Evolutionary conservation across 331 rosid species (phyloP), one percentile per base, ranked within the genome.

Genomic region (Erythrophleum ivorense): DNA sequence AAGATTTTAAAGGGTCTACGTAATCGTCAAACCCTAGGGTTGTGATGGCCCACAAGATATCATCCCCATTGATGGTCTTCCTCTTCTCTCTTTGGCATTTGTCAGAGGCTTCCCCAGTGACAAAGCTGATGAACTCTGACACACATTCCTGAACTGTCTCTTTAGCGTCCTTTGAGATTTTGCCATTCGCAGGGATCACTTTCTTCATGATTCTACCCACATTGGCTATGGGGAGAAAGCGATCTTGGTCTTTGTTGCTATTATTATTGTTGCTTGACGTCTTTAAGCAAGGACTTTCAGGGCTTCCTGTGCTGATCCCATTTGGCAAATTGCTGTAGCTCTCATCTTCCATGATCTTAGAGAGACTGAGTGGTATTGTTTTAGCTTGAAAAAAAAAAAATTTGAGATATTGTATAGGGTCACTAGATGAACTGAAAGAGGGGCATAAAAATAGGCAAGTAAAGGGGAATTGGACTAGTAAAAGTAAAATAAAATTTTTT

Each of bases 71-170:
- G 70, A 91, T 87, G 13, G 94, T 88, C 86, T 91, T 91, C 64
- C 94, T 85, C 82, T 88, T 91, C 55, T 91, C 91, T 73, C 90
- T 80, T 62, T 88, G 94, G 67, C 94, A 91, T 79, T 87, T 88
- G 49, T 91, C 92, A 0, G 97, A 91, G 6, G 94, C 97, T 76
- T 91, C 97, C 0, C 91, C 92, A 0, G 94, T 91, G 9, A 91
- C 90, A 64, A 91, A 91, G 80, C 94, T 91, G n/a, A 90, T 90
- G 91, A 90, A 91, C 81, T 91, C 97, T 0, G 94, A 91, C 0
- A 91, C 97, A 55, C 94, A 90, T 86, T 91, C 97, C 73, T 88
- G 92, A 36, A 91, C 88, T 6, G 90, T 88, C 66, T 91, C 97
- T 71, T 90, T 91, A 0, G 97, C 97, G 24, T 91, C 94, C 78